A percentile compares a stretch with the other conserved stretches of the same genome.
Evolutionary conservation across 108 stramenopile genomes (phyloP).

Genomic region (Licmophora abbreviata): DNA sequence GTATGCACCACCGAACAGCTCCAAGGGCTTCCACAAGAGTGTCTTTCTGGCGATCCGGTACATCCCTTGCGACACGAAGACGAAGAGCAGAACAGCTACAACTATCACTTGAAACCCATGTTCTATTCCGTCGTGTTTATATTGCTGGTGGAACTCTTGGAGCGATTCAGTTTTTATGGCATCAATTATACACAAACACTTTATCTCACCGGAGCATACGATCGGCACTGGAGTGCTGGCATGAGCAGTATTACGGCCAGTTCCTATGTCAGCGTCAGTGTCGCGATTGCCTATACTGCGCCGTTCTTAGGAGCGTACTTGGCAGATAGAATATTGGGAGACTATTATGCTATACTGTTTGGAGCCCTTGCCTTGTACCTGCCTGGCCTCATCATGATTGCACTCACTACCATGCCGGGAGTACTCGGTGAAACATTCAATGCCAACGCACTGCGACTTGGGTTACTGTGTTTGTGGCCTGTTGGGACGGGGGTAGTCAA

Average conservation of each 20-base stretch:
- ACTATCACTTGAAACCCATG: constrained; percentile 61
- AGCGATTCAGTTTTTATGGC: constrained; percentile 78
- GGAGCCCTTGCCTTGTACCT: constrained; percentile 59
- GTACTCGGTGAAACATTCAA: constrained; percentile 59
- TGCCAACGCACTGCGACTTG: constrained; percentile 27
- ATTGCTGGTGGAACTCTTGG: constrained; percentile 70
- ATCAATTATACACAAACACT: constrained; percentile 78
- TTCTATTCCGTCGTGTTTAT: constrained; percentile 61
- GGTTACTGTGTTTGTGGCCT: constrained; percentile 65
- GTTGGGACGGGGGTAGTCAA: constrained; percentile 84
- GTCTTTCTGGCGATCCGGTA: constrained; percentile 29
- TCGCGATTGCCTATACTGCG: constrained; percentile 76
- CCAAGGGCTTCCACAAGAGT: constrained; percentile 22
- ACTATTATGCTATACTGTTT: constrained; percentile 60
- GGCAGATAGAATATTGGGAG: constrained; percentile 68
- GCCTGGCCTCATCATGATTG: constrained; percentile 67
- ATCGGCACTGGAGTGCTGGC: constrained; percentile 66
- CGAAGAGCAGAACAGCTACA: constrained; percentile 33
- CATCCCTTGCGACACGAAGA: constrained; percentile 56
- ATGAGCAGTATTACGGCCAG: constrained; percentile 56
- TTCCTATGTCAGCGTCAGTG: constrained; percentile 62
- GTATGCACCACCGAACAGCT: constrained; percentile 29
- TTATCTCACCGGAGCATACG: constrained; percentile 75
- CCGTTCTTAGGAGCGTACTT: constrained; percentile 76
- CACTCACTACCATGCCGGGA: constrained; percentile 55